phyloP scores from a whole-genome alignment of 1,284 basidiomycete genomes.

The Ceratobasidium sp. region DNA sequence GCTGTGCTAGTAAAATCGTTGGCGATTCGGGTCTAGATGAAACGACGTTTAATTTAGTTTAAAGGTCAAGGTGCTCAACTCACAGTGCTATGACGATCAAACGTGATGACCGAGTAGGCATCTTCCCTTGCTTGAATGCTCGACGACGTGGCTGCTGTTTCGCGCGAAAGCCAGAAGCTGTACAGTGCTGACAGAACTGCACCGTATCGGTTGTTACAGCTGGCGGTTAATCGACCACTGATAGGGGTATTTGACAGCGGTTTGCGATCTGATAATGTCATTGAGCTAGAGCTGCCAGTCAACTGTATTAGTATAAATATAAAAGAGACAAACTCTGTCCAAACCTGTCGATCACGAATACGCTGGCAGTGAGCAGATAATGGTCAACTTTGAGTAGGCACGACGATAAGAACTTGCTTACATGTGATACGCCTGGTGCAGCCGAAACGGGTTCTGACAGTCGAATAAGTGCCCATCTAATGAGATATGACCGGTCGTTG shows the following conservation, averaged over 20 bases:
- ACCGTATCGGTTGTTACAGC: constrained; percentile 66
- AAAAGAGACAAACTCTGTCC: constrained; percentile 54
- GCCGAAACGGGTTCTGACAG: constrained; percentile 68
- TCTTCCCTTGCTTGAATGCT: constrained; percentile 60
- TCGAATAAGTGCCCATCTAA: constrained; percentile 68
- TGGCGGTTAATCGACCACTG: constrained; percentile 58
- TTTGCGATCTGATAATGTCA: constrained; percentile 60
- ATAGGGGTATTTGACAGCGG: constrained; percentile 65
- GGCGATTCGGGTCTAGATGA: constrained; percentile 46
- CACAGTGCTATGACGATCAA: constrained; percentile 57
- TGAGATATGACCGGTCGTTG: constrained; percentile 66
- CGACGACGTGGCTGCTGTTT: constrained; percentile 61
- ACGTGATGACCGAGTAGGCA: constrained; percentile 70
- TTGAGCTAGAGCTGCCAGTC: constrained; percentile 71
- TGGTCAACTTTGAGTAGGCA: neutral
- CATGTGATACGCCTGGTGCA: constrained; percentile 70
- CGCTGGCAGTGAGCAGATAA: constrained; percentile 57
- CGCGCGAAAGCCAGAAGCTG: constrained; percentile 68
- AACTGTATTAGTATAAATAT: neutral
- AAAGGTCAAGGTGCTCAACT: constrained; percentile 58
- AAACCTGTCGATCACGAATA: constrained; percentile 64
- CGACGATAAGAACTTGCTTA: constrained; percentile 37
- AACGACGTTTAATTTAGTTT: constrained; percentile 64
- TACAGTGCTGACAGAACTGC: constrained; percentile 69
- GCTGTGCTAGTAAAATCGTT: constrained; percentile 68